Conservation (phyloP, 208 protist genomes). For the Crithidia sp. region DNA sequence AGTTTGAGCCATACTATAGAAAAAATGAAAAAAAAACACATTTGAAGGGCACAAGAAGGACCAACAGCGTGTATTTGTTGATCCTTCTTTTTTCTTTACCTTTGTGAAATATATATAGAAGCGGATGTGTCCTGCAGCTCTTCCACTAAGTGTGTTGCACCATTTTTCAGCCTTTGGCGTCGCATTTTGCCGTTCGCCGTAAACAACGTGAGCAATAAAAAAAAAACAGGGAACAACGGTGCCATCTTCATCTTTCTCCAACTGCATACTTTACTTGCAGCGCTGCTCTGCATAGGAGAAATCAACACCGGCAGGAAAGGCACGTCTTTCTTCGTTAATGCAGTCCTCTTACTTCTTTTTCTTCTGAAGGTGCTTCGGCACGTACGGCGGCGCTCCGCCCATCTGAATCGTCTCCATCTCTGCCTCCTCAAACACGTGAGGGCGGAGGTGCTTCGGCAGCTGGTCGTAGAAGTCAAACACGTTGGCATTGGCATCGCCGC, state of each 20-base stretch:
- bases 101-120: no score
- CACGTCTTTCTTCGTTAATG: not conserved
- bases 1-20: no score
- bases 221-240: not conserved
- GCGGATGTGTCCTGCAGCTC: no score
- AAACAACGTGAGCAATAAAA: not conserved
- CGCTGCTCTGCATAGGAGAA: not conserved
- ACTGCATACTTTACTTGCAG: no score
- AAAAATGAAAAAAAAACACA: no score
- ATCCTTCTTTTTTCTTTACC: no score
- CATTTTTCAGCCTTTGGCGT: no score
- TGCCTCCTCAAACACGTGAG: constrained; percentile 59
- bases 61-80: no score
- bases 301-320: constrained; percentile 6
- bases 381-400: constrained; percentile 82
- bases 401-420: constrained; percentile 82
- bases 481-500: constrained; percentile 12
- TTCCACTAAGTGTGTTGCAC: no score
- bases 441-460: constrained; percentile 65
- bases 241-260: no score
- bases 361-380: constrained; percentile 70
- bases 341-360: constrained; percentile 56
- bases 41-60: no score
- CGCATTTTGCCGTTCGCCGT: no score
- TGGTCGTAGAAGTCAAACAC: constrained; percentile 62